Percentiles rank a stretch among this genome's conserved stretches.
These are phyloP conservation scores for Rutstroemia sp. DNA, from an alignment of 2,329 filamentous ascomycete species.

Conservation along the genomic window DNA sequence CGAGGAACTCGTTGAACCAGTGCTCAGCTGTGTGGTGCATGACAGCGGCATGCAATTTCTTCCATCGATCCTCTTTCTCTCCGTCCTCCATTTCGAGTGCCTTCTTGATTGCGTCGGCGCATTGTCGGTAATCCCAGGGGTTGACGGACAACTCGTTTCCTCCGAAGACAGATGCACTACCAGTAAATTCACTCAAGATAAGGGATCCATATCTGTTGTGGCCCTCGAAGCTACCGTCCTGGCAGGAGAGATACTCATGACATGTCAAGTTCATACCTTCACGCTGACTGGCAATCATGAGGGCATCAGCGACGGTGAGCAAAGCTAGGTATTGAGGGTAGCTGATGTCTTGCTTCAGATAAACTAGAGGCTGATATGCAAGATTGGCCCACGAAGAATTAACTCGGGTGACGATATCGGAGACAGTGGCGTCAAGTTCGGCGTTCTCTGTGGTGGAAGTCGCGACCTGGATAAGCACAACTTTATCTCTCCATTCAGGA, in stretches of 20 bases:
- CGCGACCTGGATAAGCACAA: constrained; percentile 89
- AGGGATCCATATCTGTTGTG: constrained; percentile 79
- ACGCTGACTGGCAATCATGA: constrained; percentile 92
- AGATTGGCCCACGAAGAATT: constrained; percentile 88
- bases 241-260: constrained; percentile 89
- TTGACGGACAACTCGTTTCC: constrained; percentile 80
- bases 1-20: constrained; percentile 74
- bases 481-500: constrained; percentile 79
- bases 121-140: constrained; percentile 89
- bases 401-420: constrained; percentile 89
- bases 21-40: constrained; percentile 74
- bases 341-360: constrained; percentile 89
- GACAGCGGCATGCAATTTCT: constrained; percentile 64
- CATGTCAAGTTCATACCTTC: constrained; percentile 97
- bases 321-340: constrained; percentile 91
- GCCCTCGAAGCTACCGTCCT: constrained; percentile 66
- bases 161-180: constrained; percentile 78
- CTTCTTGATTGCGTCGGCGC: constrained; percentile 75
- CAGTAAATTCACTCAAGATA: constrained; percentile 92
- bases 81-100: constrained; percentile 73
- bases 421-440: constrained; percentile 80
- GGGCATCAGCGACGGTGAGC: constrained; percentile 77
- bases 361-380: constrained; percentile 86
- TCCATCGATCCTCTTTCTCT: constrained; percentile 71
- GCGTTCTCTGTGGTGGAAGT: constrained; percentile 83